Percentiles rank a stretch among this genome's conserved stretches.
These are phyloP conservation scores for Anthracocystis panici-leucophaei DNA, from an alignment of 1,284 basidiomycete genomes.

Conservation along the genomic window DNA sequence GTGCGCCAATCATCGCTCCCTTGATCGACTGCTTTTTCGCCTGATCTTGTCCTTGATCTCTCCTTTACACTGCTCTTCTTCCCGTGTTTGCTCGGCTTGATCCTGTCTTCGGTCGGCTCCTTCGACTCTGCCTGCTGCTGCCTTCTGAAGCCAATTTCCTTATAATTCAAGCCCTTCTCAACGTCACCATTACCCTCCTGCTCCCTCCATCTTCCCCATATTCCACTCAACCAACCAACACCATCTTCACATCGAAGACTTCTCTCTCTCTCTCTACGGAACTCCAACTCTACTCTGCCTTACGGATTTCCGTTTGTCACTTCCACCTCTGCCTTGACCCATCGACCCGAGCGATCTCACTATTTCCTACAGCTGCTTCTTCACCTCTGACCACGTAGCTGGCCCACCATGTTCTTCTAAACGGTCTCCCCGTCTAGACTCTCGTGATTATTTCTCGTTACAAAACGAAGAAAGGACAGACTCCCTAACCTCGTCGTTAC, in stretches of 20 bases:
- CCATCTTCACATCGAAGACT: conserved; percentile 23
- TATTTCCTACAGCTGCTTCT: conserved; percentile 51
- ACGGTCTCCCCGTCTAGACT: conserved; percentile 49
- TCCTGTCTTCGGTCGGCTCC: background rate
- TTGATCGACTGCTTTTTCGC: conserved; percentile 13
- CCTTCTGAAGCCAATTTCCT: conserved; percentile 25
- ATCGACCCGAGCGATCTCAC: conserved; percentile 34
- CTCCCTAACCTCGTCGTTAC: conserved; percentile 45
- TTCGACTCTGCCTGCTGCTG: conserved; percentile 10
- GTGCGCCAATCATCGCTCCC: background rate
- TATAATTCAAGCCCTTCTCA: conserved; percentile 14
- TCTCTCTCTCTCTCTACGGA: conserved; percentile 14
- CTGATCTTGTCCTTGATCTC: background rate
- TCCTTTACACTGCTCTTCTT: conserved; percentile 8
- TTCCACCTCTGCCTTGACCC: conserved; percentile 10
- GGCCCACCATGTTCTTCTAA: conserved; percentile 60
- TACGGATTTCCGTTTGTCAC: conserved; percentile 28
- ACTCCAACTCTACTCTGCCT: conserved; percentile 12
- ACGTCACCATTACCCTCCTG: background rate
- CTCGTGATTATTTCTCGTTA: conserved; percentile 41
- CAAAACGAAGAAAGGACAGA: conserved; percentile 51
- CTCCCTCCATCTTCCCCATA: conserved; percentile 11
- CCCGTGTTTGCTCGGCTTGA: background rate
- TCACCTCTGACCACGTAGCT: conserved; percentile 52
- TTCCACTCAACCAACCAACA: background rate